These are phyloP conservation scores for Dacryopinax spathularia DNA, from an alignment of 768 basidiomycete genomes.

Conservation along the genomic window DNA sequence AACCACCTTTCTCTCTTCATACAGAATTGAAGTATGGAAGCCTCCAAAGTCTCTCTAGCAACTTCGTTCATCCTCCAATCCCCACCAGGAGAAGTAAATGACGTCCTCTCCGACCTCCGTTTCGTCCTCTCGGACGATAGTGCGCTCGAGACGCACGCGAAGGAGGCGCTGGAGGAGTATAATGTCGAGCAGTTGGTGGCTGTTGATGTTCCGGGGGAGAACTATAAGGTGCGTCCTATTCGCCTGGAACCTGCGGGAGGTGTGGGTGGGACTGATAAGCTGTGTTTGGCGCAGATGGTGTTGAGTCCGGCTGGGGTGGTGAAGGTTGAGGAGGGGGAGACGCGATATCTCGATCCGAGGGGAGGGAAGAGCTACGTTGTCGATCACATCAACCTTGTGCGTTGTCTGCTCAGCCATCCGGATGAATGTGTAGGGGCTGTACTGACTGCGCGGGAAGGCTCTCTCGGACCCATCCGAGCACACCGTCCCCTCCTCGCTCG, in stretches of 20 bases:
- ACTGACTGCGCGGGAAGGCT: too few relatives aligned
- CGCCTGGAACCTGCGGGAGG: too few relatives aligned
- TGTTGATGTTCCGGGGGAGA: conserved; percentile 63
- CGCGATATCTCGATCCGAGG: conserved; percentile 73
- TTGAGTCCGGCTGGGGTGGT: conserved; percentile 55
- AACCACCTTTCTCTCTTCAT: neutral
- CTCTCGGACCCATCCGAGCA: neutral
- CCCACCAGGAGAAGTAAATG: conserved; percentile 93
- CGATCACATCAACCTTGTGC: conserved; percentile 70
- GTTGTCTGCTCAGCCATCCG: neutral
- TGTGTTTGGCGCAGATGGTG: conserved; percentile 43
- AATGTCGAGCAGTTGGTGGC: conserved; percentile 79
- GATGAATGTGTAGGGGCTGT: neutral
- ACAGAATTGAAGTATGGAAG: neutral
- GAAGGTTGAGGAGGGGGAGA: conserved; percentile 33
- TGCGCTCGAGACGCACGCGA: conserved; percentile 59
- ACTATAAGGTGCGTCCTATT: conserved; percentile 49
- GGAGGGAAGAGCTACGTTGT: conserved; percentile 66
- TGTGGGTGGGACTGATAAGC: conserved; percentile 9
- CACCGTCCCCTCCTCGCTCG: neutral
- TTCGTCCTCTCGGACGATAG: conserved; percentile 79
- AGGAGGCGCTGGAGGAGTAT: conserved; percentile 67
- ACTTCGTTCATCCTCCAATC: conserved; percentile 73
- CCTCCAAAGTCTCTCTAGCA: conserved; percentile 26
- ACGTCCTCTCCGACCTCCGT: conserved; percentile 84